Conservation (phyloP, 1,284 basidiomycete genomes). For the Porogramme epimiltina region DNA sequence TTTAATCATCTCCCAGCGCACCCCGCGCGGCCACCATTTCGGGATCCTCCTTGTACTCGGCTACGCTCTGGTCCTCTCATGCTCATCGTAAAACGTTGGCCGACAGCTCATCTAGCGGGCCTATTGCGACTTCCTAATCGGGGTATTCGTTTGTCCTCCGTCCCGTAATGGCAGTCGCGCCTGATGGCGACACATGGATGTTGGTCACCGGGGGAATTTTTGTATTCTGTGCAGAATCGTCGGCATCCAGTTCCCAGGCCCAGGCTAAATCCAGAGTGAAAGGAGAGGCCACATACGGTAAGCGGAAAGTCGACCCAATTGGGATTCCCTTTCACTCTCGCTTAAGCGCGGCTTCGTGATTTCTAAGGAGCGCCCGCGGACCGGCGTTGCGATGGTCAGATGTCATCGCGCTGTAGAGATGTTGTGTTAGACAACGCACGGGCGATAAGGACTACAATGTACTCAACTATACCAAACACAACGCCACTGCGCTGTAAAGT, state of each 20-base stretch:
- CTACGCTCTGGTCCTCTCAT: constrained; percentile 11
- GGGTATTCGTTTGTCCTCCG: constrained; percentile 24
- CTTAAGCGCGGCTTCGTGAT: not conserved
- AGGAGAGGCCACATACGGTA: constrained; percentile 18
- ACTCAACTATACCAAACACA: not conserved
- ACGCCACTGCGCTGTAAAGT: no score
- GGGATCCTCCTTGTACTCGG: constrained; percentile 38
- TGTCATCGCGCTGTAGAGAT: constrained; percentile 1
- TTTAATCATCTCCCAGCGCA: constrained; percentile 18
- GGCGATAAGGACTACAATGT: constrained; percentile 4
- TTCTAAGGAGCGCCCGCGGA: constrained; percentile 4
- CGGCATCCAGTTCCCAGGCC: constrained; percentile 7
- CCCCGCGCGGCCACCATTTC: constrained; percentile 32
- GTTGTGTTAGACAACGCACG: constrained; percentile 2
- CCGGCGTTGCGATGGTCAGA: constrained; percentile 11
- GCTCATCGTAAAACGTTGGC: constrained; percentile 3
- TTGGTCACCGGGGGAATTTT: constrained; percentile 7
- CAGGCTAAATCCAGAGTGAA: constrained; percentile 15
- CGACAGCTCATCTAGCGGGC: constrained; percentile 16
- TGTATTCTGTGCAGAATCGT: constrained; percentile 10
- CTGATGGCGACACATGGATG: constrained; percentile 14
- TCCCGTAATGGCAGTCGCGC: constrained; percentile 8
- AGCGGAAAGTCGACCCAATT: constrained; percentile 2
- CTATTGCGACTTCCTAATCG: constrained; percentile 21
- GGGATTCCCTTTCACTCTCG: constrained; percentile 9